phyloP scores from a whole-genome alignment of 768 basidiomycete species.

The Russula olivacea region DNA sequence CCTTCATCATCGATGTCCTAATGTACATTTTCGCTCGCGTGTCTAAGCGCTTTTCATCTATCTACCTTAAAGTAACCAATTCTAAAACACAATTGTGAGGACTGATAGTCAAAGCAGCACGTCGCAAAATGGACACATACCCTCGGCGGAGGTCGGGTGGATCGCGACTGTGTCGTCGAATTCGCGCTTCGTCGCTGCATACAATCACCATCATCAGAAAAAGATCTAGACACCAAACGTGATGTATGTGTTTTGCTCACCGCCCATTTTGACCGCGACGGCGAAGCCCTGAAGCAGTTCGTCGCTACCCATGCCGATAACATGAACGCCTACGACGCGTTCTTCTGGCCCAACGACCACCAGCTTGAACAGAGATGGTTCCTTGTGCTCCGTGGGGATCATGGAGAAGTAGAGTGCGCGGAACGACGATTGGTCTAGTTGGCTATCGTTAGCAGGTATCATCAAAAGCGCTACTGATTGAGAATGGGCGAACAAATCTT shows the following conservation, averaged over 20 bases:
- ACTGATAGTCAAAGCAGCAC: not conserved
- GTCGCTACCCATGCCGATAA: constrained; percentile 88
- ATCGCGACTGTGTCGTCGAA: constrained; percentile 88
- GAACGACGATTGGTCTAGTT: constrained; percentile 71
- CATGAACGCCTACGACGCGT: constrained; percentile 92
- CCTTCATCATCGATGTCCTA: not conserved
- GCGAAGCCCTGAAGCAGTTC: constrained; percentile 94
- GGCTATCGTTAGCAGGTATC: constrained; percentile 5
- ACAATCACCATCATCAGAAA: not conserved
- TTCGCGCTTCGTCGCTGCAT: constrained; percentile 64
- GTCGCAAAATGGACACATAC: constrained; percentile 37
- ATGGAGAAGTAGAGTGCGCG: constrained; percentile 88
- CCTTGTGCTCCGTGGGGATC: constrained; percentile 85
- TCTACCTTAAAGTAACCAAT: constrained; percentile 50
- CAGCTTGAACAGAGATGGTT: constrained; percentile 92
- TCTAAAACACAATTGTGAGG: constrained; percentile 34
- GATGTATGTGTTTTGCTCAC: constrained; percentile 31
- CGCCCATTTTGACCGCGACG: constrained; percentile 97
- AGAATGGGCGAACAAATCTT: constrained; percentile 72
- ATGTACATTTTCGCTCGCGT: not conserved
- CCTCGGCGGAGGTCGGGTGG: constrained; percentile 83
- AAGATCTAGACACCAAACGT: not conserved
- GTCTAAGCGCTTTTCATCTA: not conserved
- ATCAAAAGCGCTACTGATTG: not conserved
- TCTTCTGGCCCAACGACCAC: constrained; percentile 84